A percentile compares a stretch with the other conserved stretches of the same genome.
phyloP scores from a whole-genome alignment of 169 alveolate genomes.

The Plasmodium fragile region DNA sequence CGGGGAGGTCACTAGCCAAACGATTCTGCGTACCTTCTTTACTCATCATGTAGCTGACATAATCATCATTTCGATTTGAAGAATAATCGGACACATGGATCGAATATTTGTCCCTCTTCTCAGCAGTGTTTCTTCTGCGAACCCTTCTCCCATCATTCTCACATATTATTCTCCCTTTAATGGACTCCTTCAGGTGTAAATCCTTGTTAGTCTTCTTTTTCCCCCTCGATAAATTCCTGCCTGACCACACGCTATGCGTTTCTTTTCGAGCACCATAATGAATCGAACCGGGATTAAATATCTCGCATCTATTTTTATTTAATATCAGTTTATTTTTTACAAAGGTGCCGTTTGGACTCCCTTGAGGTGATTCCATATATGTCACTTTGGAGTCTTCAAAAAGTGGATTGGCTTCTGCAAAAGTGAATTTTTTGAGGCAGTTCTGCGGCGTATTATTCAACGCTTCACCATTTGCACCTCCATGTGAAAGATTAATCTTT shows the following conservation, averaged over 20 bases:
- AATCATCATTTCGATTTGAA: constrained; percentile 43
- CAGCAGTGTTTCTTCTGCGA: neutral
- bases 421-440: neutral
- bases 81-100: constrained; percentile 26
- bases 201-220: neutral
- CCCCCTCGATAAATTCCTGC: neutral
- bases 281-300: neutral
- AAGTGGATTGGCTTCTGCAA: neutral
- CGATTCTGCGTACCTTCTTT: neutral
- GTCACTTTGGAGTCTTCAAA: constrained; percentile 5
- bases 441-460: neutral
- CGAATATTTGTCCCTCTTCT: constrained; percentile 2
- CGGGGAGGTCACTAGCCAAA: neutral
- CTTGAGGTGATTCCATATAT: neutral
- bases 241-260: neutral
- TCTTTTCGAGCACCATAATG: neutral
- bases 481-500: neutral
- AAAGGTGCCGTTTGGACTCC: neutral
- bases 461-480: neutral
- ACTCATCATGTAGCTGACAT: neutral
- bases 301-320: constrained; percentile 1
- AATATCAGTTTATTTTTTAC: neutral
- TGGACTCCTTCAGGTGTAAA: neutral
- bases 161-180: neutral
- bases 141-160: neutral